Conservation (phyloP, 2,329 filamentous ascomycete genomes). For the Myriangium duriaei region DNA sequence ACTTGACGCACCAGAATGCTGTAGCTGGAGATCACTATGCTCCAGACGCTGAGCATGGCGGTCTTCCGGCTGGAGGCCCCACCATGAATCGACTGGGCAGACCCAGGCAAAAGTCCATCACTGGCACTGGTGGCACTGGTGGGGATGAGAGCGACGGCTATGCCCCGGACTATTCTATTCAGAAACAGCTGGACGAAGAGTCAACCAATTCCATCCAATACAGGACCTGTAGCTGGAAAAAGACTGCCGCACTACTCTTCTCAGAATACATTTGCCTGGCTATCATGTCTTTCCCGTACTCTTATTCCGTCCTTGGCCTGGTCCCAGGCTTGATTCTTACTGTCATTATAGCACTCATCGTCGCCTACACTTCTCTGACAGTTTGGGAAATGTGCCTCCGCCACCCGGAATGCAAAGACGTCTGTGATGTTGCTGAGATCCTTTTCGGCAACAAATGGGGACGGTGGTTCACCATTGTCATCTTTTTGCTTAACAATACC, state of each 20-base stretch:
- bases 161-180: constrained; percentile 35
- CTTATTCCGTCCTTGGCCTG: constrained; percentile 74
- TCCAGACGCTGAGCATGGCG: constrained; percentile 17
- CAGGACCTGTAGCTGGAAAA: constrained; percentile 86
- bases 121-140: constrained; percentile 13
- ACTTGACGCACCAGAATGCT: too few species aligned
- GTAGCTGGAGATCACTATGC: constrained; percentile 14
- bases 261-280: constrained; percentile 88
- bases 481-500: constrained; percentile 91
- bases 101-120: constrained; percentile 24
- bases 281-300: constrained; percentile 95
- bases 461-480: constrained; percentile 57
- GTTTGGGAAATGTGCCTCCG: constrained; percentile 74
- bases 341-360: constrained; percentile 59
- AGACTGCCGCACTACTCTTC: constrained; percentile 83
- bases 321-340: constrained; percentile 80
- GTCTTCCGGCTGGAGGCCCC: constrained; percentile 20
- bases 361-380: constrained; percentile 69
- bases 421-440: constrained; percentile 92
- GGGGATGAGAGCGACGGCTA: constrained; percentile 18
- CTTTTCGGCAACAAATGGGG: constrained; percentile 70
- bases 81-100: constrained; percentile 32
- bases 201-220: constrained; percentile 74
- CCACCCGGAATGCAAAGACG: constrained; percentile 81
- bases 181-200: constrained; percentile 63